Base-by-base conservation (phyloP, 257 asterid species). In the Eustoma russellianum region DNA sequence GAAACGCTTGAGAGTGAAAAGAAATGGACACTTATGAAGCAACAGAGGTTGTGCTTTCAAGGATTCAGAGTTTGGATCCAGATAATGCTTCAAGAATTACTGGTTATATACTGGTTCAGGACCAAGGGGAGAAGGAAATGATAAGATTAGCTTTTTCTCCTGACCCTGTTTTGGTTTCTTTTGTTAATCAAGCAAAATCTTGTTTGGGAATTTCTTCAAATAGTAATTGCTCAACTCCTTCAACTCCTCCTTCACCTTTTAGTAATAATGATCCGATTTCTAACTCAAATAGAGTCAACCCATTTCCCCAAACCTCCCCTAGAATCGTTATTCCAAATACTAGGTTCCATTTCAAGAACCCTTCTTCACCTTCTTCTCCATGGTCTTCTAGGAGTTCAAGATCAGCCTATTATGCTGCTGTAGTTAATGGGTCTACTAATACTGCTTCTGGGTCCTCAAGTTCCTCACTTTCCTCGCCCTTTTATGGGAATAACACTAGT, bases 11-110 rank as follows among this genome's bases (percentile, higher is more conserved):
- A n/a, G n/a, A n/a, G n/a, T n/a, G n/a, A n/a, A n/a, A n/a, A n/a
- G n/a, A 13, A 33, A 24, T 88, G 96, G 94, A 88, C 66, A 41
- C 77, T 0, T 72, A 76, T 12, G 94, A 88, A 46, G 96, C 96
- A 13, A 77, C 94, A 1, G 77, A 70, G 38, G 51, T 59, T 34
- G 93, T 88, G 13, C 72, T 88, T 67, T 78, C 94, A 13, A 77
- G 94, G 73, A 76, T 88, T 72, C 83, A 81, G 35, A 50, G 43
- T 14, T 49, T 88, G 67, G 96, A 88, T 67, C 94, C 83, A 10
- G 85, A 84, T 35, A 79, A 84, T 66, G 94, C 90, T 16, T 76
- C 93, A 1, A 88, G 73, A 67, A 88, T 88, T 77, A 82, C 86
- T 77, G 94, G 96, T 5, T 84, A 70, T 19, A 72, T 87, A 30